These are phyloP conservation scores for Lasiodiplodia hormozganensis DNA, from an alignment of 2,329 filamentous ascomycete genomes.

Conservation along the genomic window DNA sequence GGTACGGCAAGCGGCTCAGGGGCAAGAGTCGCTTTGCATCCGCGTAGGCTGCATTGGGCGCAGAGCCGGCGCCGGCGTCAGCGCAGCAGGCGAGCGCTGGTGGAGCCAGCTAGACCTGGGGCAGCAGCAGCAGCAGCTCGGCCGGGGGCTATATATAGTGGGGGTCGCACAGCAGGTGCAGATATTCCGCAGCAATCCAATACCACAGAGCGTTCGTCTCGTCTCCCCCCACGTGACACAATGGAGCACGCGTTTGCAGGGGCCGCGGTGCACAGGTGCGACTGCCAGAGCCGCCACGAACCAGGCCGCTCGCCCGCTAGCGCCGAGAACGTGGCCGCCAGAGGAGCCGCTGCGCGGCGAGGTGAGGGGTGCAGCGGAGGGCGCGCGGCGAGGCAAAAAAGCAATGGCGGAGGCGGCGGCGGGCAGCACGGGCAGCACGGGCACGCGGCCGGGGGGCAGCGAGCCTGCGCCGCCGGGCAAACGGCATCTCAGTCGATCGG, in stretches of 20 bases:
- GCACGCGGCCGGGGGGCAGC: background rate
- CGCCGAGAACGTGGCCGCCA: slow-evolving; percentile 25
- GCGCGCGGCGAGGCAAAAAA: slow-evolving; percentile 3
- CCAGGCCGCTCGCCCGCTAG: slow-evolving; percentile 17
- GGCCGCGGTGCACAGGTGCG: slow-evolving; percentile 1
- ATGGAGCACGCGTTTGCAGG: slow-evolving; percentile 24
- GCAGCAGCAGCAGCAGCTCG: slow-evolving; percentile 24
- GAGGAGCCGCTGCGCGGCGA: background rate
- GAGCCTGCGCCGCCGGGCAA: slow-evolving; percentile 5
- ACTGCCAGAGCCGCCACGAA: slow-evolving; percentile 15
- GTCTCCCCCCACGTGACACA: slow-evolving; percentile 28
- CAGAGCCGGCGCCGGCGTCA: slow-evolving; percentile 9
- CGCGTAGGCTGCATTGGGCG: slow-evolving; percentile 35
- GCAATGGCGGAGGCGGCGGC: background rate
- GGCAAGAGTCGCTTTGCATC: slow-evolving; percentile 56
- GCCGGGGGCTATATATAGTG: slow-evolving; percentile 30
- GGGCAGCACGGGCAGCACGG: slow-evolving; percentile 6
- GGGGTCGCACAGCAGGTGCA: slow-evolving; percentile 29
- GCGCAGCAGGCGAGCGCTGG: slow-evolving; percentile 8
- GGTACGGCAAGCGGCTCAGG: slow-evolving; percentile 57
- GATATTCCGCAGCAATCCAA: slow-evolving; percentile 22
- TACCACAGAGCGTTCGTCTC: slow-evolving; percentile 11
- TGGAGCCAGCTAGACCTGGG: slow-evolving; percentile 5
- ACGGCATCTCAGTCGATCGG: slow-evolving; percentile 2
- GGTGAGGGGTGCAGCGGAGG: slow-evolving; percentile 3